Conservation (phyloP, 83 land plant species). For the Diphasiastrum complanatum region DNA sequence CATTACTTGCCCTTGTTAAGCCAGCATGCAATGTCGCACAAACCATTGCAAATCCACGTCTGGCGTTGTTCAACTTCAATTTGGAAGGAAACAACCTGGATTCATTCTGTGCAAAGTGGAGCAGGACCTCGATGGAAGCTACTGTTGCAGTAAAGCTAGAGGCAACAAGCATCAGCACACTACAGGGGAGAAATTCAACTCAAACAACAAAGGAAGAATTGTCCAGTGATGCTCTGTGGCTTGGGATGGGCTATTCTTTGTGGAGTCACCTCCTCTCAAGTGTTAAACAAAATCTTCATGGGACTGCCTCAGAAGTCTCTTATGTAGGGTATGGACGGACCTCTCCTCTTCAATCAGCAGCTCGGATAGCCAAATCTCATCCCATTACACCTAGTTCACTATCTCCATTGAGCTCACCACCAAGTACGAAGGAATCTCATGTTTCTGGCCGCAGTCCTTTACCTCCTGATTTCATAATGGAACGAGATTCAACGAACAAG, state of each 20-base stretch:
- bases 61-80: too few relatives aligned
- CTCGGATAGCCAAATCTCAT: not conserved
- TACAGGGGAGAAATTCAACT: constrained; percentile 5
- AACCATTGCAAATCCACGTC: too few relatives aligned
- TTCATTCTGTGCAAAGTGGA: too few relatives aligned
- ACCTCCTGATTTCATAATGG: too few relatives aligned
- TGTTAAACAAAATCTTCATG: constrained; percentile 29
- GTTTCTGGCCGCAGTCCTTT: constrained; percentile 38
- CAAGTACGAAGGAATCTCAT: constrained; percentile 8
- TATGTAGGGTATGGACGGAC: constrained; percentile 18
- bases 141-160: too few relatives aligned
- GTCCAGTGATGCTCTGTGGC: constrained; percentile 54
- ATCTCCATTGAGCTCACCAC: constrained; percentile 17
- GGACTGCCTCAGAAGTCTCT: constrained; percentile 16
- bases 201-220: constrained; percentile 13
- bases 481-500: too few relatives aligned
- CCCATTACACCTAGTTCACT: not conserved
- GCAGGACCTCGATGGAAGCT: too few relatives aligned
- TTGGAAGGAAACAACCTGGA: too few relatives aligned
- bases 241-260: constrained; percentile 45
- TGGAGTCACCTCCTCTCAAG: constrained; percentile 49
- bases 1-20: constrained; percentile 20
- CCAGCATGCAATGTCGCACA: constrained; percentile 14
- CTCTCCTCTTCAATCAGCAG: constrained; percentile 14
- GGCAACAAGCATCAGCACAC: too few relatives aligned